Percentiles rank a stretch among this genome's conserved stretches.
These are phyloP conservation scores for Aphanomyces euteiches DNA, from an alignment of 352 stramenopile species.

Conservation along the genomic window DNA sequence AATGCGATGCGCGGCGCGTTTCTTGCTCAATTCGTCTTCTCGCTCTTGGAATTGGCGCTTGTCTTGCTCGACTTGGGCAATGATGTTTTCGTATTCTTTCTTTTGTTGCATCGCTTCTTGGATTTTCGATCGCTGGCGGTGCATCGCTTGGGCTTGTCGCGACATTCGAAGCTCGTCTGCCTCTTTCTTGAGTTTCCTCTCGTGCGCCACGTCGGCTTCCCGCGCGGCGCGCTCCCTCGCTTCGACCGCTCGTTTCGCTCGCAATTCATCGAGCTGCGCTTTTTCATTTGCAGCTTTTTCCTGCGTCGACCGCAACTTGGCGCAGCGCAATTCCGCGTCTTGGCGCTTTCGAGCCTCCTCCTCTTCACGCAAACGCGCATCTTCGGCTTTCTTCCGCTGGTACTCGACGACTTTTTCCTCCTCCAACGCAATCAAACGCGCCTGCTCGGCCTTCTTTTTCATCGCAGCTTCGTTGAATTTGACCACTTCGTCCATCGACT, in stretches of 20 bases:
- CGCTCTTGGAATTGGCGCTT: slow-evolving; percentile 43
- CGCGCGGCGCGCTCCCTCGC: slow-evolving; percentile 82
- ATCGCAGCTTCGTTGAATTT: slow-evolving; percentile 63
- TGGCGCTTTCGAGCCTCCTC: slow-evolving; percentile 61
- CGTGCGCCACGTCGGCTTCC: slow-evolving; percentile 74
- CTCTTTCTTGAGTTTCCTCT: slow-evolving; percentile 83
- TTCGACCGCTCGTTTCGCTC: slow-evolving; percentile 87
- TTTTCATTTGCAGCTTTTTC: slow-evolving; percentile 86
- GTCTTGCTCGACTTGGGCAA: slow-evolving; percentile 63
- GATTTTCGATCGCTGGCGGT: slow-evolving; percentile 63
- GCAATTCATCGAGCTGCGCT: slow-evolving; percentile 88
- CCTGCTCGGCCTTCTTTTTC: slow-evolving; percentile 47
- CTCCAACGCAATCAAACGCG: slow-evolving; percentile 76
- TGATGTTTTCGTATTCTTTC: slow-evolving; percentile 87
- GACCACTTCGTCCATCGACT: slow-evolving; percentile 67
- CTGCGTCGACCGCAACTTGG: slow-evolving; percentile 73
- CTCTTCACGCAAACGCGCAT: slow-evolving; percentile 57
- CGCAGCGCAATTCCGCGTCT: slow-evolving; percentile 67
- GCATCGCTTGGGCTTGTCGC: slow-evolving; percentile 61
- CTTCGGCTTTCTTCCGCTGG: slow-evolving; percentile 68
- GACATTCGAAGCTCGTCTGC: slow-evolving; percentile 68
- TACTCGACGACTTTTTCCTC: slow-evolving; percentile 66
- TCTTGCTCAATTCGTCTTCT: slow-evolving; percentile 55
- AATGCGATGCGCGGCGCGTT: slow-evolving; percentile 61
- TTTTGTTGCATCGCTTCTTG: slow-evolving; percentile 81